These are phyloP conservation scores for Lumnitzera racemosa DNA, from an alignment of 345 rosid genomes.

Conservation along the genomic window DNA sequence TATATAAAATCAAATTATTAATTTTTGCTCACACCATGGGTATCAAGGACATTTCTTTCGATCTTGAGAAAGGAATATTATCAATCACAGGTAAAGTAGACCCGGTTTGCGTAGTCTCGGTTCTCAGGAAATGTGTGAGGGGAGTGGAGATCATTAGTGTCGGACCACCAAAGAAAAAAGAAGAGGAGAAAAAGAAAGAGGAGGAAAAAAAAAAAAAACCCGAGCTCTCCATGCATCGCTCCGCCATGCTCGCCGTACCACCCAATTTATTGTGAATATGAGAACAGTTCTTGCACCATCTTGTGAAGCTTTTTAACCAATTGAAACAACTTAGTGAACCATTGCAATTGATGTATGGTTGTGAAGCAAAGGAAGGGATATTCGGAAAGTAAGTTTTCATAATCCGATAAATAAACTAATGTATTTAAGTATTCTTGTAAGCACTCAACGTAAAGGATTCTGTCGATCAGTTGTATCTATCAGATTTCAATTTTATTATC, in stretches of 20 bases:
- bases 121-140: conserved; percentile 7
- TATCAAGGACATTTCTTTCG: conserved; percentile 4
- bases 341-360: too few species aligned
- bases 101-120: conserved; percentile 6
- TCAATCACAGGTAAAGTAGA: conserved; percentile 5
- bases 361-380: too few species aligned
- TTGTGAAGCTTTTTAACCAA: neutral
- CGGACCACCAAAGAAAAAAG: conserved; percentile 1
- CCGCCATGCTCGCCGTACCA: neutral
- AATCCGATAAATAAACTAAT: too few species aligned
- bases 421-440: too few species aligned
- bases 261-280: conserved; percentile 1
- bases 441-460: too few species aligned
- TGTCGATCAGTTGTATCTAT: too few species aligned
- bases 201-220: neutral
- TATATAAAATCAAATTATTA: too few species aligned
- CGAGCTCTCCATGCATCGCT: neutral
- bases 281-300: neutral
- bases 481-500: too few species aligned
- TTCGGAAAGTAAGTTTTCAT: too few species aligned
- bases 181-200: too few species aligned
- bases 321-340: too few species aligned
- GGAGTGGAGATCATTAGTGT: neutral
- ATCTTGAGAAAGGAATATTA: conserved; percentile 4
- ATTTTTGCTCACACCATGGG: neutral